phyloP scores from a whole-genome alignment of 768 basidiomycete genomes.

The Leccinum fibrillosum region DNA sequence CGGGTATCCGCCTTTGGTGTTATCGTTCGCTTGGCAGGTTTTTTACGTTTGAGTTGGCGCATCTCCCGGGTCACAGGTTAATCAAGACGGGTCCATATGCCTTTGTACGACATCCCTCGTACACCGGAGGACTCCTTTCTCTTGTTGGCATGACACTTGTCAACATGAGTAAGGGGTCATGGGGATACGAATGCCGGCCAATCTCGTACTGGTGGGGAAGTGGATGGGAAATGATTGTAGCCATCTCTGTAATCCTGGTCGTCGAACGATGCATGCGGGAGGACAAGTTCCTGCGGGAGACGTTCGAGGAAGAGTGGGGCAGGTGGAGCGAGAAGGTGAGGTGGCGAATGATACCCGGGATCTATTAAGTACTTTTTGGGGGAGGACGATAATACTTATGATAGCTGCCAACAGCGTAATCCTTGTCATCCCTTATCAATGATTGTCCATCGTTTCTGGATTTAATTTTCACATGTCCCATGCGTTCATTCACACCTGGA shows the following conservation, averaged over 20 bases:
- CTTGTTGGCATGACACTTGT: conserved; percentile 6
- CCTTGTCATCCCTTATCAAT: not conserved
- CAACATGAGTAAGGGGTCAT: conserved; percentile 9
- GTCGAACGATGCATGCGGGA: conserved; percentile 8
- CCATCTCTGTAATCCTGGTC: not conserved
- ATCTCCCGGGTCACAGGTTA: conserved; percentile 4
- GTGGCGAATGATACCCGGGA: conserved; percentile 11
- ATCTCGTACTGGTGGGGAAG: conserved; percentile 5
- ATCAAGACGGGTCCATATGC: conserved; percentile 16
- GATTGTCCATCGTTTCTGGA: not conserved
- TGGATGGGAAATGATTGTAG: not conserved
- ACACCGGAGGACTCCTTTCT: conserved; percentile 5
- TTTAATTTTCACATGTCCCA: not conserved
- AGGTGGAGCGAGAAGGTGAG: conserved; percentile 8
- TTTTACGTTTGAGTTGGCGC: conserved; percentile 40
- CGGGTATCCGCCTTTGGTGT: conserved; percentile 32
- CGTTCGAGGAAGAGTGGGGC: conserved; percentile 15
- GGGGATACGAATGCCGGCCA: conserved; percentile 10
- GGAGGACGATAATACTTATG: not conserved
- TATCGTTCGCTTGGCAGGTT: conserved; percentile 35
- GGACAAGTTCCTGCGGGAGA: not conserved
- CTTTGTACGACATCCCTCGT: conserved; percentile 12
- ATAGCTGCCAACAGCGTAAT: not conserved
- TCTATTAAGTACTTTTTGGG: conserved; percentile 4
- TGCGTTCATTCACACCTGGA: not conserved